These are phyloP conservation scores for Trichoderma citrinoviride DNA, from an alignment of 2,329 filamentous ascomycete genomes.

Conservation along the genomic window DNA sequence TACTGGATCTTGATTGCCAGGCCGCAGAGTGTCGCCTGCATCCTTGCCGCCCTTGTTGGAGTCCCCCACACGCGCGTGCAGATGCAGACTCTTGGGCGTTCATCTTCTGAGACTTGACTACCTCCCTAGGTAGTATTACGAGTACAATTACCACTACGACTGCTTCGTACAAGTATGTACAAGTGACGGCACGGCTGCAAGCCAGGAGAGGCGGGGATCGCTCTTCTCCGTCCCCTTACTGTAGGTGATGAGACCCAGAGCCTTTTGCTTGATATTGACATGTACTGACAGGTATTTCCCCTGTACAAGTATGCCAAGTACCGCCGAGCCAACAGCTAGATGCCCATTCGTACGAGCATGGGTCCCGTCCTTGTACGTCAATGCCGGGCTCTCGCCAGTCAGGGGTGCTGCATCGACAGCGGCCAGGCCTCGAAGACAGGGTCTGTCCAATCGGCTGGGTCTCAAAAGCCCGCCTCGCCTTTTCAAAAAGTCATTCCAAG, in stretches of 20 bases:
- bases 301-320: not conserved
- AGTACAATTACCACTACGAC: not conserved
- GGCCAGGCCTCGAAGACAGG: not conserved
- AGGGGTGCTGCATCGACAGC: constrained; percentile 12
- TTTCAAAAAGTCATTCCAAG: constrained; percentile 2
- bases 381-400: not conserved
- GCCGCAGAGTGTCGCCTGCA: constrained; percentile 8
- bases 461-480: constrained; percentile 9
- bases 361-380: not conserved
- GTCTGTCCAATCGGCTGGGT: constrained; percentile 16
- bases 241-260: not conserved
- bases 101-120: not conserved
- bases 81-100: constrained; percentile 11
- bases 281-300: not conserved
- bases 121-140: too few species aligned
- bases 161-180: not conserved
- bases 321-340: not conserved
- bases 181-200: not conserved
- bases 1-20: constrained; percentile 7
- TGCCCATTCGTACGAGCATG: not conserved
- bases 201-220: not conserved
- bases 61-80: not conserved
- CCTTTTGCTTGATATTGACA: not conserved
- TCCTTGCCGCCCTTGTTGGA: constrained; percentile 2
- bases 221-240: not conserved